Percentiles rank a stretch among this genome's conserved stretches.
These are phyloP conservation scores for Balakata baccata DNA, from an alignment of 345 rosid genomes.

Conservation along the genomic window DNA sequence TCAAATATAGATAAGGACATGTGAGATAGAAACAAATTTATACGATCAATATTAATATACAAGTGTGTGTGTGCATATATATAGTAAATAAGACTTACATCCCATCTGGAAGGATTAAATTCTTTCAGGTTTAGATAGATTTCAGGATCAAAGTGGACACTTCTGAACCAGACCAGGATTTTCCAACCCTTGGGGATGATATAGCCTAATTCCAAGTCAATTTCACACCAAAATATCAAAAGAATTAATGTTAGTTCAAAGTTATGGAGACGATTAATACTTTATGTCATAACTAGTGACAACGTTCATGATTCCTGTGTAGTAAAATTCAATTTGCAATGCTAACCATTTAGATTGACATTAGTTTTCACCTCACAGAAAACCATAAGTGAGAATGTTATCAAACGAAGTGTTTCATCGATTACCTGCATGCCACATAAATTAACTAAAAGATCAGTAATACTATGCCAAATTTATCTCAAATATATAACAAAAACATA, in stretches of 20 bases:
- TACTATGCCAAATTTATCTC: too few species aligned
- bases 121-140: slow-evolving; percentile 58
- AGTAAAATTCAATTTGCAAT: not conserved
- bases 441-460: too few species aligned
- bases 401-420: slow-evolving; percentile 75
- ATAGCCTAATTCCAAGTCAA: slow-evolving; percentile 43
- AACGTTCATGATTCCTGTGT: not conserved
- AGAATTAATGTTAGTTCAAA: too few species aligned
- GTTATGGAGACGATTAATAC: too few species aligned
- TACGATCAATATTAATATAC: too few species aligned
- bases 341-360: slow-evolving; percentile 53
- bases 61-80: not conserved
- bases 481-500: too few species aligned
- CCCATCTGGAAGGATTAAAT: slow-evolving; percentile 87
- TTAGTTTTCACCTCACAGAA: slow-evolving; percentile 72
- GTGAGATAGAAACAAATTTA: not conserved
- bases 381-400: slow-evolving; percentile 70
- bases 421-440: slow-evolving; percentile 43
- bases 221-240: not conserved
- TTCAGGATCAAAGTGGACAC: slow-evolving; percentile 61
- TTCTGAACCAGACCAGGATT: slow-evolving; percentile 74
- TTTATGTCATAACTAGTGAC: not conserved
- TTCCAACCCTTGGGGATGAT: slow-evolving; percentile 87
- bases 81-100: slow-evolving; percentile 41
- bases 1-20: not conserved